These are phyloP conservation scores for Penicillium cinerascens DNA, from an alignment of 495 filamentous ascomycete genomes.

Conservation along the genomic window DNA sequence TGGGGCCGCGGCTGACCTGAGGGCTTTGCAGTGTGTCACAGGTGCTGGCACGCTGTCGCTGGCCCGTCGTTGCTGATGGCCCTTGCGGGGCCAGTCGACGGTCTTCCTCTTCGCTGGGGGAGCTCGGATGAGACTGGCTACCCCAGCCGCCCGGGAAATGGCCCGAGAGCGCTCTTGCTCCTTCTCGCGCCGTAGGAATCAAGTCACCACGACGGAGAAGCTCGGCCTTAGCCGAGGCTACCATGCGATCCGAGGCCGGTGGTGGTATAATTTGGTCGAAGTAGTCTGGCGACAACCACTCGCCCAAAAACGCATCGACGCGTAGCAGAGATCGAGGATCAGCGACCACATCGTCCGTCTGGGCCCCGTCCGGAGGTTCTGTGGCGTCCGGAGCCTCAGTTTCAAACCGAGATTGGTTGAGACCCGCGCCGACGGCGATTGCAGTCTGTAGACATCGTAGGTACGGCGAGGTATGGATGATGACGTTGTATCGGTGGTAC, in stretches of 20 bases:
- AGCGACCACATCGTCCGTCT: conserved; percentile 4
- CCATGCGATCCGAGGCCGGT: conserved; percentile 79
- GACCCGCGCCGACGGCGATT: conserved; percentile 81
- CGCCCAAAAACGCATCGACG: conserved; percentile 88
- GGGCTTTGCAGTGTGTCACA: conserved; percentile 24
- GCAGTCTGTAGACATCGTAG: conserved; percentile 91
- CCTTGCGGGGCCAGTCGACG: conserved; percentile 2
- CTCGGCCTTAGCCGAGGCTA: conserved; percentile 81
- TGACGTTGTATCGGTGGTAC: conserved; percentile 64
- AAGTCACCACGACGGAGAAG: conserved; percentile 65
- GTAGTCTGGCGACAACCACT: conserved; percentile 93
- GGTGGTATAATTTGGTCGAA: conserved; percentile 89
- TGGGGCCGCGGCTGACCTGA: conserved; percentile 12
- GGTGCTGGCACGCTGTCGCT: conserved; percentile 33
- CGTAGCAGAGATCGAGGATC: conserved; percentile 50
- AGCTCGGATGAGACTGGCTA: conserved; percentile 21
- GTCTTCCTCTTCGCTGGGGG: conserved; percentile 25
- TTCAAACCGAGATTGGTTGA: conserved; percentile 60
- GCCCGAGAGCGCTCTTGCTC: conserved; percentile 28
- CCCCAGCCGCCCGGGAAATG: conserved; percentile 66
- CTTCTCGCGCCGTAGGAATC: conserved; percentile 25
- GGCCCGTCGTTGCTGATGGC: background rate
- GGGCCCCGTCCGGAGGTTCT: background rate
- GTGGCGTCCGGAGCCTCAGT: conserved; percentile 11
- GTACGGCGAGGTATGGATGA: conserved; percentile 90